Evolutionary conservation across 345 rosid genomes (phyloP).

Genomic region (Boechera retrofracta): DNA sequence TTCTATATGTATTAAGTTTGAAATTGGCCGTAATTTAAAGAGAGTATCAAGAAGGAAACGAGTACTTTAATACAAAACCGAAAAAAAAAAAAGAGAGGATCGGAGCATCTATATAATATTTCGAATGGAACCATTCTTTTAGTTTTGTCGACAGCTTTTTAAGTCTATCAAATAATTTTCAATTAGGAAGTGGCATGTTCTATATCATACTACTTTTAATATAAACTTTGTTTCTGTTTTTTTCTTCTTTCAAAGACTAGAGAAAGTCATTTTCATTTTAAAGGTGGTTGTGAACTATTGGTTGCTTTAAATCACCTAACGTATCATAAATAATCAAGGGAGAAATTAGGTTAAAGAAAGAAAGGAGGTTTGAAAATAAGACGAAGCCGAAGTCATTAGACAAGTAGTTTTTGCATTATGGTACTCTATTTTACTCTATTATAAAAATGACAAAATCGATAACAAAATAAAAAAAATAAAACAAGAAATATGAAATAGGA

Average conservation of each 20-base stretch:
- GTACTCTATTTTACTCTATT: too few species aligned
- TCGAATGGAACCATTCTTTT: conserved; percentile 34
- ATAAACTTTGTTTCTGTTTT: conserved; percentile 7
- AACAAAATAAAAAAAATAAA: too few species aligned
- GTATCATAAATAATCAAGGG: background rate
- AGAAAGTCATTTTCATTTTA: conserved; percentile 32
- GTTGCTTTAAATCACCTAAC: conserved; percentile 11
- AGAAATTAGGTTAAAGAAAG: background rate
- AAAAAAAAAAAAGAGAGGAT: conserved; percentile 7
- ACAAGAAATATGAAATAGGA: too few species aligned
- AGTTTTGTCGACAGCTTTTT: conserved; percentile 39
- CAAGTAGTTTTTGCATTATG: too few species aligned
- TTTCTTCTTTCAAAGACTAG: conserved; percentile 20
- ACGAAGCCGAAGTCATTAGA: background rate
- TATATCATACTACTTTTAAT: conserved; percentile 26
- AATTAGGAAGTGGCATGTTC: conserved; percentile 25
- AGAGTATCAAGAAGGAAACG: conserved; percentile 3
- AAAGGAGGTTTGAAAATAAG: background rate
- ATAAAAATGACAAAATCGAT: too few species aligned
- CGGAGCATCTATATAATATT: conserved; percentile 27
- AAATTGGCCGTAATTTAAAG: conserved; percentile 1
- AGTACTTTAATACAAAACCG: conserved; percentile 15
- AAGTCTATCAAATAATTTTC: conserved; percentile 15
- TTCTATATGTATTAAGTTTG: background rate
- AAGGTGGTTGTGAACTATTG: conserved; percentile 14